Conservation (phyloP, 305 asterid species). For the Fraxinus angustifolia region DNA sequence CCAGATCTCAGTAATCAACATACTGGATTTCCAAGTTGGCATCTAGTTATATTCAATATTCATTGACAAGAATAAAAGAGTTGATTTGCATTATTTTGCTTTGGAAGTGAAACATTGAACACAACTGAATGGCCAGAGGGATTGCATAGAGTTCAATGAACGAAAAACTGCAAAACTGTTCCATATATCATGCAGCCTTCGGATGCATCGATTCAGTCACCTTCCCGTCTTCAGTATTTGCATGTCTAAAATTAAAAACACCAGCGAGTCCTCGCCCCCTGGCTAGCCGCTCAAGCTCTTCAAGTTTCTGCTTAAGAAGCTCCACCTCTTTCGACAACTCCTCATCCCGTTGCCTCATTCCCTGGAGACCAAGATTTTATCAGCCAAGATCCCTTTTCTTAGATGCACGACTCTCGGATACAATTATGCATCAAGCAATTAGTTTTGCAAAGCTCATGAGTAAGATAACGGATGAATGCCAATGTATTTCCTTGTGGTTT, state of each 20-base stretch:
- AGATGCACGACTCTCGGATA: neutral
- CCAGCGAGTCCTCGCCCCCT: slow-evolving; percentile 67
- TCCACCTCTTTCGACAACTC: slow-evolving; percentile 60
- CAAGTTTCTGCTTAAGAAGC: slow-evolving; percentile 56
- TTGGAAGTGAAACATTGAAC: neutral
- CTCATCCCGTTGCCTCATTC: slow-evolving; percentile 64
- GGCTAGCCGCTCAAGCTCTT: slow-evolving; percentile 74
- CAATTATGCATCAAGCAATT: neutral
- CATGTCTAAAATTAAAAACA: slow-evolving; percentile 45
- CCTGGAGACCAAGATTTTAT: slow-evolving; percentile 37
- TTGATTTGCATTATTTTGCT: neutral
- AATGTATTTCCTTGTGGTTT: neutral
- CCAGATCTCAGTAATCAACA: neutral
- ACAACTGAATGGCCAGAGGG: neutral
- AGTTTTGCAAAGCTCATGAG: neutral
- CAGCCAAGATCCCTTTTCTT: neutral
- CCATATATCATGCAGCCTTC: neutral
- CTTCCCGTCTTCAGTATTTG: slow-evolving; percentile 49
- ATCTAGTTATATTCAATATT: neutral
- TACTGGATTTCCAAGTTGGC: neutral
- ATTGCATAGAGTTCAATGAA: neutral
- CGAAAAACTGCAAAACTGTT: neutral
- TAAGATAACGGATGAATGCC: neutral
- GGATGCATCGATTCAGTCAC: neutral
- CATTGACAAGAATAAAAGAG: neutral